Conservation (phyloP, 495 filamentous ascomycete genomes). For the Glutinoglossum americanum region DNA sequence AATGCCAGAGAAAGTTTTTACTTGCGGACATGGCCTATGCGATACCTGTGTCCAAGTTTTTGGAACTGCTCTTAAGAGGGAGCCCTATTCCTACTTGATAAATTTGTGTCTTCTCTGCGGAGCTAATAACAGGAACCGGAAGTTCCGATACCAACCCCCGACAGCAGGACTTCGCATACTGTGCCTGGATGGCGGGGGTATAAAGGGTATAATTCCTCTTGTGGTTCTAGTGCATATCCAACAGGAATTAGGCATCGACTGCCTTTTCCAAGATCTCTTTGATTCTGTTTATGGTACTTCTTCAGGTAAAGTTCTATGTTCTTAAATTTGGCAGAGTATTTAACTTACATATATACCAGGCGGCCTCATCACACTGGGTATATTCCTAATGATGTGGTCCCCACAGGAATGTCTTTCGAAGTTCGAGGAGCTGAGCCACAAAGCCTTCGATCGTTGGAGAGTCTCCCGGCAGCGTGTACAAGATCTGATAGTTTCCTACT, state of each 20-base stretch:
- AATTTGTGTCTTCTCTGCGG: neutral
- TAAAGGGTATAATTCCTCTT: slow-evolving; percentile 17
- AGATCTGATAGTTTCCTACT: neutral
- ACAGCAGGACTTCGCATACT: slow-evolving; percentile 17
- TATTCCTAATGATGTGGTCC: neutral
- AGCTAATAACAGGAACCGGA: neutral
- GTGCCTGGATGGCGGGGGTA: slow-evolving; percentile 18
- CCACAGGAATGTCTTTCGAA: neutral
- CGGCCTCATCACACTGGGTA: neutral
- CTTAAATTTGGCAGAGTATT: too few species aligned
- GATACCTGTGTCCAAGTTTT: slow-evolving; percentile 15
- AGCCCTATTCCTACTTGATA: neutral
- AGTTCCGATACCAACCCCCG: slow-evolving; percentile 12
- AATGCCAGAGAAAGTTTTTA: slow-evolving; percentile 13
- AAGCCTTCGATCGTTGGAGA: neutral
- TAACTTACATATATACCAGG: too few species aligned
- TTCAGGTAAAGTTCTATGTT: too few species aligned
- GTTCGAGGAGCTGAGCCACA: neutral
- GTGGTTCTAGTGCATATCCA: slow-evolving; percentile 10
- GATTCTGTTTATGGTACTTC: neutral
- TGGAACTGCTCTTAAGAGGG: neutral
- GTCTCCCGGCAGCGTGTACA: neutral
- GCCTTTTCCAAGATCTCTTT: neutral
- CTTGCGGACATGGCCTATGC: slow-evolving; percentile 16
- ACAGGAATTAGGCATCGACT: neutral